These are phyloP conservation scores for Tricladium varicosporioides DNA, from an alignment of 2,329 filamentous ascomycete genomes.

Conservation along the genomic window DNA sequence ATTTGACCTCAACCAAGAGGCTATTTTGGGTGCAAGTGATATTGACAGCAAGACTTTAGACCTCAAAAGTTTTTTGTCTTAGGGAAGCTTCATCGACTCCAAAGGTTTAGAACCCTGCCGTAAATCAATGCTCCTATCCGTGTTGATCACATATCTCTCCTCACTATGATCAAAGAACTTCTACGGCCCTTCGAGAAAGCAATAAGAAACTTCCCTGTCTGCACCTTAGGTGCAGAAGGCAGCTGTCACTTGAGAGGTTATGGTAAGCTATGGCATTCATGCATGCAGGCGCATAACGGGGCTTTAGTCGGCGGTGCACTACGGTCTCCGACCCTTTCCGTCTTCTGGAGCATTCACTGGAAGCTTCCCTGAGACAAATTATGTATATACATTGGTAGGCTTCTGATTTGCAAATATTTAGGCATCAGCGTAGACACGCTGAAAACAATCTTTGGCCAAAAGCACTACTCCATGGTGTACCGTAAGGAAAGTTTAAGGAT, in stretches of 20 bases:
- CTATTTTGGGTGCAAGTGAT: conserved; percentile 3
- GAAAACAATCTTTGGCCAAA: not conserved
- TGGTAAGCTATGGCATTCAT: conserved; percentile 24
- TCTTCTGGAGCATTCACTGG: not conserved
- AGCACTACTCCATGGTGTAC: not conserved
- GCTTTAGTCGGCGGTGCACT: conserved; percentile 12
- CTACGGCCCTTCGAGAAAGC: conserved; percentile 42
- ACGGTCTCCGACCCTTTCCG: conserved; percentile 3
- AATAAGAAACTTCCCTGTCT: conserved; percentile 28
- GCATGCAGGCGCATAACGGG: conserved; percentile 29
- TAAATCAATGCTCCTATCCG: conserved; percentile 29
- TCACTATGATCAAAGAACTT: conserved; percentile 30
- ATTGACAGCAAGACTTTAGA: conserved; percentile 3
- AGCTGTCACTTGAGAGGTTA: conserved; percentile 39
- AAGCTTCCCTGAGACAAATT: not conserved
- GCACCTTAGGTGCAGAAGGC: conserved; percentile 38
- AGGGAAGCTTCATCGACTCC: conserved; percentile 5
- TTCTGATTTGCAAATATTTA: not conserved
- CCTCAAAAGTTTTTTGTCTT: conserved; percentile 9
- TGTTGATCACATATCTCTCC: conserved; percentile 24
- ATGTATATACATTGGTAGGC: not conserved
- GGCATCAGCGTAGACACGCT: conserved; percentile 4
- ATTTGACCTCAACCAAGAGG: conserved; percentile 14
- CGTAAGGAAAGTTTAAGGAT: not conserved
- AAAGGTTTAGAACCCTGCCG: conserved; percentile 14